Evolutionary conservation across 1,284 basidiomycete genomes (phyloP).

Genomic region (Earliella scabrosa): DNA sequence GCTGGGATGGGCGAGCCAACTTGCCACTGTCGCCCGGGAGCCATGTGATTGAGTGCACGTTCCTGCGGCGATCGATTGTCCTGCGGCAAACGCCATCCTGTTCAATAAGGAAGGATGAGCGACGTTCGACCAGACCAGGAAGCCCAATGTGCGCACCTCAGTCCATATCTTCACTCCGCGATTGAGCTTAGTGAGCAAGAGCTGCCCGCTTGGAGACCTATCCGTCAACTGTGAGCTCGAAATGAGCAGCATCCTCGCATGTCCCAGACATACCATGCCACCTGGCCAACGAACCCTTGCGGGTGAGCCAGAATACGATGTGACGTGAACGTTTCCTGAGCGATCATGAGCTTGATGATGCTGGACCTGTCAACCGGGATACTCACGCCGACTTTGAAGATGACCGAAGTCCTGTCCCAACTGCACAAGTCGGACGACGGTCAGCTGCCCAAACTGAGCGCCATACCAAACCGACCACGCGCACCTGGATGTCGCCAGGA

Average conservation of each 20-base stretch:
- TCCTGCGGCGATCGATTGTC: slow-evolving; percentile 66
- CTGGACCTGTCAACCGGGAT: background rate
- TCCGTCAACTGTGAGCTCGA: no score
- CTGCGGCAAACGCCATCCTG: slow-evolving; percentile 75
- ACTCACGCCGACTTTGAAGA: slow-evolving; percentile 71
- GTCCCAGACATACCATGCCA: slow-evolving; percentile 65
- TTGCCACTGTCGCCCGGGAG: slow-evolving; percentile 68
- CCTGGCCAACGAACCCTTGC: slow-evolving; percentile 77
- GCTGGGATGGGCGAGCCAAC: no score
- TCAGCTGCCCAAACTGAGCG: background rate
- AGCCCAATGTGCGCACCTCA: slow-evolving; percentile 47
- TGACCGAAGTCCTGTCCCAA: slow-evolving; percentile 78
- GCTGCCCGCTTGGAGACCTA: slow-evolving; percentile 60
- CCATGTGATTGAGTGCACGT: slow-evolving; percentile 75
- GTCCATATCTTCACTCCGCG: slow-evolving; percentile 81
- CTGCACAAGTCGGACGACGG: slow-evolving; percentile 37
- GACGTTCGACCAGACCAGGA: background rate
- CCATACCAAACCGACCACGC: slow-evolving; percentile 1
- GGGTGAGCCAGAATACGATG: slow-evolving; percentile 74
- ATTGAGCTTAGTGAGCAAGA: slow-evolving; percentile 68
- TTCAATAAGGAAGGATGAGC: background rate
- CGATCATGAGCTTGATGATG: background rate
- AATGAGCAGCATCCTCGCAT: no score
- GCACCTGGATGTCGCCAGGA: slow-evolving; percentile 72
- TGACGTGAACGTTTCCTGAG: slow-evolving; percentile 57